phyloP scores from a whole-genome alignment of 805 yeast genomes.

The Lachancea quebecensis region DNA sequence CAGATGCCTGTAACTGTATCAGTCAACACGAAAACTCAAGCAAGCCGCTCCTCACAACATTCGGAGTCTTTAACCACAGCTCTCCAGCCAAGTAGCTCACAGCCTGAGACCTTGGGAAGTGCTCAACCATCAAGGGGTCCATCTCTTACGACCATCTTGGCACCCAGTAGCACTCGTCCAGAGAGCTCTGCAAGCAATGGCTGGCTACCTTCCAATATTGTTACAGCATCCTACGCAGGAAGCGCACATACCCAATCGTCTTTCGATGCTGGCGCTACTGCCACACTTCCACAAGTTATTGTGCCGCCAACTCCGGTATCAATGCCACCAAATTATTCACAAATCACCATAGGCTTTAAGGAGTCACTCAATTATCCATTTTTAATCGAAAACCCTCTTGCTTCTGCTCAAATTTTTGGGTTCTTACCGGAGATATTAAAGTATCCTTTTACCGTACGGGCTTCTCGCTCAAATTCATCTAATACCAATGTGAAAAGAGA shows the following conservation, averaged over 20 bases:
- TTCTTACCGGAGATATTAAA: conserved; percentile 66
- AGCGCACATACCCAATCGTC: conserved; percentile 23
- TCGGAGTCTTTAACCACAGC: too few relatives aligned
- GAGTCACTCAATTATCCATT: conserved; percentile 74
- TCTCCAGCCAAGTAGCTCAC: too few relatives aligned
- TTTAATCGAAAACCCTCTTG: conserved; percentile 72
- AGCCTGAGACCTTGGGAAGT: too few relatives aligned
- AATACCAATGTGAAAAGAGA: background rate
- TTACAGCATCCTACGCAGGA: conserved; percentile 30
- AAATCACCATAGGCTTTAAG: conserved; percentile 41
- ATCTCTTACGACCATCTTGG: too few relatives aligned
- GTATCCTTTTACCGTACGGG: conserved; percentile 46
- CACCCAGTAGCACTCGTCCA: too few relatives aligned
- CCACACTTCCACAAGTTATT: conserved; percentile 35
- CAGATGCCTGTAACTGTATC: too few relatives aligned
- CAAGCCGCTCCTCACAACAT: too few relatives aligned
- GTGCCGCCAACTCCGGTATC: conserved; percentile 35
- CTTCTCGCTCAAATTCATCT: conserved; percentile 5
- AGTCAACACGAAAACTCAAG: too few relatives aligned
- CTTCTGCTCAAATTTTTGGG: conserved; percentile 61
- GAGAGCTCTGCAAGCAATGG: conserved; percentile 3
- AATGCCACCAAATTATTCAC: conserved; percentile 12
- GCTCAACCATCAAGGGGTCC: too few relatives aligned
- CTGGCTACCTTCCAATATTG: conserved; percentile 17
- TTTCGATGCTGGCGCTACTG: conserved; percentile 26